Percentiles rank a stretch among this genome's conserved stretches.
These are phyloP conservation scores for Ecytonucleospora hepatopenaei DNA, from an alignment of 371 early-diverging fungal genomes.

Conservation along the genomic window DNA sequence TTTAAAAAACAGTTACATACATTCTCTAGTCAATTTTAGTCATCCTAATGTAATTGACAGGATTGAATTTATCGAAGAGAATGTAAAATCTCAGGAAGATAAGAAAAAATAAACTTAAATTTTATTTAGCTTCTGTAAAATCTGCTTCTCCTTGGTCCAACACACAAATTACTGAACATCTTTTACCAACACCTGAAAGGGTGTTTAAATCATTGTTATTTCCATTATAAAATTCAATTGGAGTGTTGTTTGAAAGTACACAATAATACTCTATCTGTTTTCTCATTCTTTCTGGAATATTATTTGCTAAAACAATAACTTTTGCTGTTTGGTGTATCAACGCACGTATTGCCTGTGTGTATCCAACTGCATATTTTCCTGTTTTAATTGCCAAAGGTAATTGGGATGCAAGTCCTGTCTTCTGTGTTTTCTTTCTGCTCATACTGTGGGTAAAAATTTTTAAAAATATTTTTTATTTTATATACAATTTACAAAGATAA, in stretches of 20 bases:
- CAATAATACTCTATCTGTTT: slow-evolving; percentile 56
- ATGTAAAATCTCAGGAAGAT: slow-evolving; percentile 29
- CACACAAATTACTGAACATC: slow-evolving; percentile 56
- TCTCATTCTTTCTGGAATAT: slow-evolving; percentile 51
- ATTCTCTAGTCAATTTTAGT: slow-evolving; percentile 76
- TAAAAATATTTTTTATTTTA: background rate
- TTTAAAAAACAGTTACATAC: slow-evolving; percentile 72
- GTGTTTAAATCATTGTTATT: slow-evolving; percentile 54
- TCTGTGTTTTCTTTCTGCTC: slow-evolving; percentile 20
- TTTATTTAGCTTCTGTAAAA: slow-evolving; percentile 11
- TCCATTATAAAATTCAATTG: slow-evolving; percentile 55
- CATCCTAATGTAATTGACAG: slow-evolving; percentile 85
- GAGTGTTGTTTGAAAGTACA: slow-evolving; percentile 50
- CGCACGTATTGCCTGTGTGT: slow-evolving; percentile 45
- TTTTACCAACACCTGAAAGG: slow-evolving; percentile 42
- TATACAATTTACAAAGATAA: background rate
- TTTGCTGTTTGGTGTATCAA: slow-evolving; percentile 50
- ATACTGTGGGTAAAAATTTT: slow-evolving; percentile 6
- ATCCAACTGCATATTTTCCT: slow-evolving; percentile 56
- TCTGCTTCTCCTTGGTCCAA: slow-evolving; percentile 57
- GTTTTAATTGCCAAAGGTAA: slow-evolving; percentile 57
- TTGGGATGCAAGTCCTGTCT: slow-evolving; percentile 35
- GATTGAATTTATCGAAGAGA: slow-evolving; percentile 60
- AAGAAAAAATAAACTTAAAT: background rate
- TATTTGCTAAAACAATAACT: slow-evolving; percentile 50